Conservation (phyloP, 129 eudicot species). For the Centella asiatica region DNA sequence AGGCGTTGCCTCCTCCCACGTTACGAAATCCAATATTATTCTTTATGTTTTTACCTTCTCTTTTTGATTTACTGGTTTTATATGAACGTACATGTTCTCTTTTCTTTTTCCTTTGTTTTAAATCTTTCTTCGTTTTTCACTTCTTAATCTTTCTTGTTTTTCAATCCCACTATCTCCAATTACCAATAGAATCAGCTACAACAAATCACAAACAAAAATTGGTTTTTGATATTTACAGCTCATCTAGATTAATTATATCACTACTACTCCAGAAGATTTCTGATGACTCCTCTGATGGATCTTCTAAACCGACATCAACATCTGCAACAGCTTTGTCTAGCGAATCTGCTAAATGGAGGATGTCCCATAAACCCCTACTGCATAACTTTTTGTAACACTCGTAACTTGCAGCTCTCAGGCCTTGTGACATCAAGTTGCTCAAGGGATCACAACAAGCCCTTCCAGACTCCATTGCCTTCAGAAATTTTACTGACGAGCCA, state of each 20-base stretch:
- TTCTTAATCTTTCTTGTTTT: too few relatives aligned
- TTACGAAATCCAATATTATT: too few relatives aligned
- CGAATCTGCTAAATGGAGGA: constrained; percentile 55
- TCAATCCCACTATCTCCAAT: too few relatives aligned
- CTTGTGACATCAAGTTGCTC: constrained; percentile 47
- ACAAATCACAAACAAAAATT: too few relatives aligned
- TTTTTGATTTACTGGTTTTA: too few relatives aligned
- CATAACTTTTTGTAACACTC: constrained; percentile 45
- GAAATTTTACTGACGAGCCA: constrained; percentile 44
- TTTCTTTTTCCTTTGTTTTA: too few relatives aligned
- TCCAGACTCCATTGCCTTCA: constrained; percentile 52
- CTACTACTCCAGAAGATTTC: constrained; percentile 48
- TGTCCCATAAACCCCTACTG: constrained; percentile 45
- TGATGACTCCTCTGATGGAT: constrained; percentile 22
- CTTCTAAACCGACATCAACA: constrained; percentile 18
- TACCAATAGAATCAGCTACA: too few relatives aligned
- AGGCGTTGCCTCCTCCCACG: too few relatives aligned
- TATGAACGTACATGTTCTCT: too few relatives aligned
- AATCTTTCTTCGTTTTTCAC: too few relatives aligned
- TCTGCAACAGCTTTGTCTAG: constrained; percentile 35
- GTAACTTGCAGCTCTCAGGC: constrained; percentile 57
- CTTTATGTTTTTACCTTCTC: too few relatives aligned
- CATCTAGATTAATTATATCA: constrained; percentile 56
- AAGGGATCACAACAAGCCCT: constrained; percentile 23
- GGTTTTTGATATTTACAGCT: constrained; percentile 24